Evolutionary conservation across 2,329 filamentous ascomycete species (phyloP), one percentile per base, ranked within the genome.

Genomic region (Bipolaris bicolor): DNA sequence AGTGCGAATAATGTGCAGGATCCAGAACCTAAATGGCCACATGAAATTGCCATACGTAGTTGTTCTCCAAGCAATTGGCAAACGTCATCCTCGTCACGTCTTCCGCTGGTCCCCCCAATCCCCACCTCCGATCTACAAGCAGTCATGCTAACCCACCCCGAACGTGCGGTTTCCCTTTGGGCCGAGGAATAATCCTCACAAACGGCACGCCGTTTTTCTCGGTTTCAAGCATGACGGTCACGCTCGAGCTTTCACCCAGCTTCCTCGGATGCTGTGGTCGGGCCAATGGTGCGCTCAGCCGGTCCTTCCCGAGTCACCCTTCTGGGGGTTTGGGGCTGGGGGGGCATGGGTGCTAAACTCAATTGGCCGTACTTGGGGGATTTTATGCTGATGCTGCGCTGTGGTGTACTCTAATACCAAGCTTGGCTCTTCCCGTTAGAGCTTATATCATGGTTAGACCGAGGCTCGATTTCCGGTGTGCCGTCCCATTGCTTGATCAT

Each of bases 271-370:
- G 62, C 54, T 59, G n/a, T 34, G 48, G 62, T 74, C 71, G 71
- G 71, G 39, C 70, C 71, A 75, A 74, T 75, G 71, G 70, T 72
- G 54, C 62, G 63, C 57, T 71, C 66, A 73, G 60, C 72, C 72
- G 71, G 64, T 52, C 60, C 55, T 58, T 67, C 65, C 72, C 71
- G 71, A 72, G 57, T 52, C 60, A 6, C 61, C 24, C 61, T 58
- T 61, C 43, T 18, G 18, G 24, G 43, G 59, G 50, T 22, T n/a
- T n/a, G n/a, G n/a, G n/a, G n/a, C n/a, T n/a, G n/a, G 36, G 31
- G 55, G 55, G 52, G 2, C 9, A 39, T 47, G 40, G 40, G 29
- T 57, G 55, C 52, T 49, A 47, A 52, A 37, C 59, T 63, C 63
- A 58, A 46, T 52, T 24, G 7, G 48, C 16, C 13, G 36, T 34